Conservation (phyloP, 257 asterid genomes). For the Plectranthus barbatus region DNA sequence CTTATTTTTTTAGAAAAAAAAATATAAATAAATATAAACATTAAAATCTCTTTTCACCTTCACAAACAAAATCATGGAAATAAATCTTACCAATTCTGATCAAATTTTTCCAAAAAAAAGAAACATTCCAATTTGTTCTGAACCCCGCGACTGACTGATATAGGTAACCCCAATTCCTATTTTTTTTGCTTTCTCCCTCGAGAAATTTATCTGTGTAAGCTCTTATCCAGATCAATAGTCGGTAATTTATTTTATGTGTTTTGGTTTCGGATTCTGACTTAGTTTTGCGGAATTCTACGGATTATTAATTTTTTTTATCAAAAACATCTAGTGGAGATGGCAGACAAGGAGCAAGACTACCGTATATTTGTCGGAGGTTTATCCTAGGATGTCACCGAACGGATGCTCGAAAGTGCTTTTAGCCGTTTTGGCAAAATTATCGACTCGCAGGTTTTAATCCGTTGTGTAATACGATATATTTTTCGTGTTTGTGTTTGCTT, state of each 20-base stretch:
- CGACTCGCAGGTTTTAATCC: constrained; percentile 69
- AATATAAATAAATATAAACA: no score
- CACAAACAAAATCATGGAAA: no score
- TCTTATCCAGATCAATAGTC: background rate
- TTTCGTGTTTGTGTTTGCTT: background rate
- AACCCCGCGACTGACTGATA: no score
- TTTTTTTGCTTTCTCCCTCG: background rate
- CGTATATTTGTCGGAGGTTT: constrained; percentile 93
- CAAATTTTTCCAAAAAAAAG: no score
- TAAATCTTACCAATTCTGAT: no score
- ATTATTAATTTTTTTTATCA: background rate
- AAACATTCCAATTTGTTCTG: no score
- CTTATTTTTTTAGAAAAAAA: no score
- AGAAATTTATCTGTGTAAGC: background rate
- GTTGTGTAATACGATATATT: background rate
- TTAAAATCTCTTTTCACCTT: no score
- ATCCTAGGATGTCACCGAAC: constrained; percentile 76
- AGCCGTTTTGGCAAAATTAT: constrained; percentile 78
- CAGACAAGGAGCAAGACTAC: constrained; percentile 69
- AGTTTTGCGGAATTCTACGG: constrained; percentile 7
- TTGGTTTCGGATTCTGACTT: background rate
- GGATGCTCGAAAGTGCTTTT: constrained; percentile 83
- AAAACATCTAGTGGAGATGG: constrained; percentile 29
- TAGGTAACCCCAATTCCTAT: constrained; percentile 16
- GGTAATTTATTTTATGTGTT: background rate